Evolutionary conservation across 106 monocot species (phyloP).

Genomic region (Hemerocallis citrina): DNA sequence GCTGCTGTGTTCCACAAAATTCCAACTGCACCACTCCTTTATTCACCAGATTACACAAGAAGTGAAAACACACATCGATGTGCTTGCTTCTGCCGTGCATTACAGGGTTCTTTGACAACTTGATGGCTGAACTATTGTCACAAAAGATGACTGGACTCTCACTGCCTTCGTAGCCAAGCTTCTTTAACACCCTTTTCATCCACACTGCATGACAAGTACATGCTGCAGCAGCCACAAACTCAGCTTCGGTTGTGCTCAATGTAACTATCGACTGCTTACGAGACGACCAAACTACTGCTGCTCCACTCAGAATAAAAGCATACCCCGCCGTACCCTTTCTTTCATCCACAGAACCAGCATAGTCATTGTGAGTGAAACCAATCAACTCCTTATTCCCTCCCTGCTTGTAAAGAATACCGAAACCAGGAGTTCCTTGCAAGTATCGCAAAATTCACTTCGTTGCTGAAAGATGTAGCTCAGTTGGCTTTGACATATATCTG

Average conservation of each 20-base stretch:
- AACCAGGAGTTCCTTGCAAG: constrained; percentile 7
- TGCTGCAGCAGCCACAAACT: not conserved
- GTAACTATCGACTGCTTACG: constrained; percentile 5
- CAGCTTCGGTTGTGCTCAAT: constrained; percentile 1
- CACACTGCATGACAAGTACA: not conserved
- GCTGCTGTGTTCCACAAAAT: not conserved
- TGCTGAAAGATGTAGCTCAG: not conserved
- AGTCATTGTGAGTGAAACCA: constrained; percentile 10
- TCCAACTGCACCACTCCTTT: not conserved
- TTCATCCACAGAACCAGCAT: not conserved
- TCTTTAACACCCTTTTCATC: not conserved
- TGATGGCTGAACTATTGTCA: constrained; percentile 8
- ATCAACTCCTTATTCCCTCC: not conserved
- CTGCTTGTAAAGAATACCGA: constrained; percentile 8
- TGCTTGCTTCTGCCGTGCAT: not conserved
- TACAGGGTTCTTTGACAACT: constrained; percentile 5
- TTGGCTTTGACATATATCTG: not conserved
- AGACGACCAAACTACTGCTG: not conserved
- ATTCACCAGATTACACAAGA: not conserved
- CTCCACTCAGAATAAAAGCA: not conserved
- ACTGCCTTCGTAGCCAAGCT: not conserved
- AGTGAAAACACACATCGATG: not conserved
- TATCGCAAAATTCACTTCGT: constrained; percentile 15
- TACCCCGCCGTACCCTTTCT: constrained; percentile 3
- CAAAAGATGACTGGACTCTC: not conserved